Base-by-base conservation (phyloP, 2,329 filamentous ascomycete genomes). In the Pseudogymnoascus sp. region DNA sequence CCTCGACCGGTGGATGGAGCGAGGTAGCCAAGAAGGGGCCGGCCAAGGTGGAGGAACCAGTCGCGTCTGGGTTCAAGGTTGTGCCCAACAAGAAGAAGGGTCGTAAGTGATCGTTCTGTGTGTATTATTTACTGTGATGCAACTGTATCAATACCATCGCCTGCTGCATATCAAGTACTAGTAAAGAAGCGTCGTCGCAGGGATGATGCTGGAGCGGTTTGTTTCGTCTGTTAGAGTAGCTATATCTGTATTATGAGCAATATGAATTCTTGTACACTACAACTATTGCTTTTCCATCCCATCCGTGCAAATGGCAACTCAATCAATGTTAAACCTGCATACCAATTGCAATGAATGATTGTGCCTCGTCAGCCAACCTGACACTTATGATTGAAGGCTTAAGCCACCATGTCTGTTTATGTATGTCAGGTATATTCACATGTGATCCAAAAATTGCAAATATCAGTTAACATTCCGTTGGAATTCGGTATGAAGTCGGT, bases 11-110 rank as follows among this genome's bases (percentile, higher is more conserved):
- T 61, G 93, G 93, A 18, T 99, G 94, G 94, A 96, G 82, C 68
- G 94, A 97, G 76, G 94, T 99, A 59, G 94, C 94, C 1, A 97
- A 97, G 86, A 97, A 97, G 80, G 88, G 89, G 57, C 75, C 77
- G 60, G 76, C 78, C 61, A 75, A 73, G 64, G 75, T 76, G 69
- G 75, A 67, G 69, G 65, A 67, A 58, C 62, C 37, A 61, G 72
- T 75, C 43, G 82, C 80, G 22, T 81, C 87, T 8, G 84, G 83
- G 58, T 97, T 97, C 78, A 94, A 94, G 79, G 90, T 97, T 60
- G 93, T 97, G 9, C 85, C 90, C 12, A 83, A 87, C 65, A 92
- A 94, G 75, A 97, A 97, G 85, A 96, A 96, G 83, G 87, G 88
- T 71, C 88, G 88, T 79, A 91, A 87, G 80, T 86, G 63, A 69